Evolutionary conservation across 2,329 filamentous ascomycete genomes (phyloP), one percentile per base, ranked within the genome.

Genomic region (Zymoseptoria tritici): DNA sequence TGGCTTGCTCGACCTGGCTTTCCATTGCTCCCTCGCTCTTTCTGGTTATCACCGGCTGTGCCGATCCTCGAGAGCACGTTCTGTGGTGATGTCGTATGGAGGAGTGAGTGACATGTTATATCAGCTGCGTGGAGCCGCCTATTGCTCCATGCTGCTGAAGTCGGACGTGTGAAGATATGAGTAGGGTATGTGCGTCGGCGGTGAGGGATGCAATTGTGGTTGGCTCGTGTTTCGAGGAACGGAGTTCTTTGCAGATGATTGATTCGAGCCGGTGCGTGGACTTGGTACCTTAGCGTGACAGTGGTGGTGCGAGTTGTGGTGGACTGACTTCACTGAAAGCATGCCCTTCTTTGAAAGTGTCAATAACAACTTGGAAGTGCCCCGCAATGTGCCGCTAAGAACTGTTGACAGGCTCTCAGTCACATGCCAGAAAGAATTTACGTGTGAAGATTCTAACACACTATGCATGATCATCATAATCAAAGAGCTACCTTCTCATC

Each of bases 1-100:
- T 94, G 76, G 94, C 94, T 79, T 90, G 93, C 79, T 94, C 89
- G 76, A 97, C 87, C 90, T 97, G 71, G 22, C 67, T 56, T 57
- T 72, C 69, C 71, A 73, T 72, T 54, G 26, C 22, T 57, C 22
- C 13, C 36, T 46, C 36, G 36, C 36, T 46, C 36, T 46, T 46
- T 46, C 13, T 16, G 36, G 13, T 16, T 46, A n/a, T n/a, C 36
- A 46, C 36, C 36, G 36, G 16, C 36, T 46, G 16, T 46, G 16
- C 36, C 5, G 36, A n/a, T 46, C 36, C 36, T 11, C n/a, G 6
- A 46, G 36, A 46, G 36, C 36, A 3, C n/a, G 52, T 20, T 29
- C 21, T n/a, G 13, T 53, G 52, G 13, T 26, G n/a, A 21, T 50
- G 20, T 52, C 50, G 22, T 26, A 26, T 26, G 22, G 26, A 19